Conservation (phyloP, 345 rosid genomes). For the Syzygium jambos region DNA sequence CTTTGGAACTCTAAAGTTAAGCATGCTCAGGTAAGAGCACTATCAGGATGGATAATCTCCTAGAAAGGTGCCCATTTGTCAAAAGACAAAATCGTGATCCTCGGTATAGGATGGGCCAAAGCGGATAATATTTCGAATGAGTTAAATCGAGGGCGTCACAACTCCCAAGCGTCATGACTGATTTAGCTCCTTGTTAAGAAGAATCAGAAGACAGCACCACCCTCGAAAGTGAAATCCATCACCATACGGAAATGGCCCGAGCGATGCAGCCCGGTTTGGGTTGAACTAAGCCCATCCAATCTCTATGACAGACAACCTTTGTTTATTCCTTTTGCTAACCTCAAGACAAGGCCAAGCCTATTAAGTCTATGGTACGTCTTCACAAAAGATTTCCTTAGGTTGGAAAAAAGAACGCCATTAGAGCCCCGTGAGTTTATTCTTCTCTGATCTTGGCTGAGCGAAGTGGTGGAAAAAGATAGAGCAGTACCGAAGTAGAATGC, state of each 20-base stretch:
- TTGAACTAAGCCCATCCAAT: not conserved
- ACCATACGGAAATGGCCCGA: not conserved
- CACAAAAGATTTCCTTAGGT: not conserved
- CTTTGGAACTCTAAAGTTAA: too few species aligned
- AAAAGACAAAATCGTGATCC: too few species aligned
- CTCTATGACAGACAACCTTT: not conserved
- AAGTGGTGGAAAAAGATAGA: not conserved
- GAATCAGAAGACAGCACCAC: not conserved
- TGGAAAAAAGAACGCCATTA: not conserved
- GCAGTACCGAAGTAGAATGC: not conserved
- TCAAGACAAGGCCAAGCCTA: not conserved
- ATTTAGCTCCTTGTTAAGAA: not conserved
- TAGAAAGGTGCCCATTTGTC: too few species aligned
- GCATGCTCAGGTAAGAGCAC: too few species aligned
- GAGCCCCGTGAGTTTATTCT: not conserved
- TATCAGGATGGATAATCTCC: too few species aligned
- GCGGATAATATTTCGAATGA: too few species aligned
- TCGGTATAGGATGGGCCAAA: too few species aligned
- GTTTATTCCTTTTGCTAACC: not conserved
- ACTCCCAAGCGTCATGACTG: not conserved
- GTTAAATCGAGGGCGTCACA: too few species aligned
- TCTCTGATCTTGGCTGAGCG: not conserved
- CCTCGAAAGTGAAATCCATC: not conserved
- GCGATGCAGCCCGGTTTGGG: not conserved
- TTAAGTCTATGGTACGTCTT: not conserved